Percentiles rank a stretch among this genome's conserved stretches.
Evolutionary conservation across 345 rosid species (phyloP).

Genomic region (Turritis glabra): DNA sequence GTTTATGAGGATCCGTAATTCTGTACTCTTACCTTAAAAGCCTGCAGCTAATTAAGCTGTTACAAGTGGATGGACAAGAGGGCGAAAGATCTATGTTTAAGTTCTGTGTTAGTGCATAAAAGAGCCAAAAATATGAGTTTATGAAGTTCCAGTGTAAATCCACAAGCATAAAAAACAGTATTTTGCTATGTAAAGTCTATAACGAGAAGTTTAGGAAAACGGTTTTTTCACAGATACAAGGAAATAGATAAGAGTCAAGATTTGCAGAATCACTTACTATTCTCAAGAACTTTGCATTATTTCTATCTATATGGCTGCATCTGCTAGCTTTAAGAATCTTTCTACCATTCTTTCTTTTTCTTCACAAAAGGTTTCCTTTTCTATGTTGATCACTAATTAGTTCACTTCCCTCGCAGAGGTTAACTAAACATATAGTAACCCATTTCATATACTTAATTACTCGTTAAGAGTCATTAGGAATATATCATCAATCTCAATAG

Average conservation of each 20-base stretch:
- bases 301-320: too few species aligned
- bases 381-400: constrained; percentile 59
- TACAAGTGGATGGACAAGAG: constrained; percentile 56
- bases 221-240: too few species aligned
- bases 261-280: too few species aligned
- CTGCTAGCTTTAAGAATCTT: constrained; percentile 55
- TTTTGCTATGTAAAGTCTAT: too few species aligned
- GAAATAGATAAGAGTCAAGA: too few species aligned
- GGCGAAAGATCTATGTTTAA: constrained; percentile 37
- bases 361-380: constrained; percentile 57
- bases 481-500: not conserved
- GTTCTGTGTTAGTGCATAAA: constrained; percentile 36
- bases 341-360: constrained; percentile 57
- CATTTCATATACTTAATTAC: constrained; percentile 35
- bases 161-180: too few species aligned
- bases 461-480: not conserved
- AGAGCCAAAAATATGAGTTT: constrained; percentile 44
- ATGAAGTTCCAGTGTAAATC: too few species aligned
- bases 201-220: too few species aligned
- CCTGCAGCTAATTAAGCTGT: constrained; percentile 55
- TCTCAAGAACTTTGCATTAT: too few species aligned
- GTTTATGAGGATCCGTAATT: not conserved
- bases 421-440: too few species aligned
- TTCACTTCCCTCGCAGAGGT: constrained; percentile 61
- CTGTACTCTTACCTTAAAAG: constrained; percentile 43